A percentile compares a stretch with the other conserved stretches of the same genome.
These are phyloP conservation scores for Xylaria digitata DNA, from an alignment of 2,329 filamentous ascomycete species.

Conservation along the genomic window DNA sequence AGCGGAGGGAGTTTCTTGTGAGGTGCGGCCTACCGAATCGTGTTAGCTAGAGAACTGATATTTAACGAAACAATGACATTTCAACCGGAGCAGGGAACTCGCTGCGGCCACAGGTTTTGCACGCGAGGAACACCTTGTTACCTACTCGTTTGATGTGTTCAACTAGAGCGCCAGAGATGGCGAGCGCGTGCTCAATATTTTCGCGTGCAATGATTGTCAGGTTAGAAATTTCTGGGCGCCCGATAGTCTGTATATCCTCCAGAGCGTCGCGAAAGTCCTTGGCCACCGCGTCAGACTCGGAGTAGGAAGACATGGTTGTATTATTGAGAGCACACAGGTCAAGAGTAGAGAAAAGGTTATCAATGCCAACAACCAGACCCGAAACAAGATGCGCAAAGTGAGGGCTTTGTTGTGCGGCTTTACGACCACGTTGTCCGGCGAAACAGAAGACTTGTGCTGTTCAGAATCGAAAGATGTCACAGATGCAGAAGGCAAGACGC, in stretches of 20 bases:
- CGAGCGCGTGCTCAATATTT: constrained; percentile 94
- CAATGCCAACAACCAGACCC: constrained; percentile 18
- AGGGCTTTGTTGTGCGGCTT: constrained; percentile 34
- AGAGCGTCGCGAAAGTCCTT: constrained; percentile 94
- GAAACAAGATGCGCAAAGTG: constrained; percentile 19
- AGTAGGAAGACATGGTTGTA: constrained; percentile 44
- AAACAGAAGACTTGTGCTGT: constrained; percentile 24
- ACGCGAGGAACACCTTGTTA: constrained; percentile 42
- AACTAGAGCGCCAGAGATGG: constrained; percentile 89
- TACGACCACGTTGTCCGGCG: constrained; percentile 23
- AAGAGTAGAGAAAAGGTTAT: constrained; percentile 33
- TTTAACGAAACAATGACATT: constrained; percentile 7
- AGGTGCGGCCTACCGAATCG: constrained; percentile 77
- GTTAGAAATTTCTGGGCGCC: constrained; percentile 95
- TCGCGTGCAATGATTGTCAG: constrained; percentile 97
- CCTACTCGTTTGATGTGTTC: constrained; percentile 96
- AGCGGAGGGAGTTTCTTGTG: constrained; percentile 93
- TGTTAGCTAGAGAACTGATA: constrained; percentile 53
- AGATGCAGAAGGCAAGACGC: constrained; percentile 40
- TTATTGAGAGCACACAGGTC: constrained; percentile 38
- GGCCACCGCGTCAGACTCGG: constrained; percentile 82
- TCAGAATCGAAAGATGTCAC: constrained; percentile 42
- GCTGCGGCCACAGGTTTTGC: neutral
- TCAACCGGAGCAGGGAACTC: neutral
- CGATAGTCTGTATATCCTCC: constrained; percentile 90